Base-by-base conservation (phyloP, 2,329 filamentous ascomycete genomes). In the Epichloe hybrida region DNA sequence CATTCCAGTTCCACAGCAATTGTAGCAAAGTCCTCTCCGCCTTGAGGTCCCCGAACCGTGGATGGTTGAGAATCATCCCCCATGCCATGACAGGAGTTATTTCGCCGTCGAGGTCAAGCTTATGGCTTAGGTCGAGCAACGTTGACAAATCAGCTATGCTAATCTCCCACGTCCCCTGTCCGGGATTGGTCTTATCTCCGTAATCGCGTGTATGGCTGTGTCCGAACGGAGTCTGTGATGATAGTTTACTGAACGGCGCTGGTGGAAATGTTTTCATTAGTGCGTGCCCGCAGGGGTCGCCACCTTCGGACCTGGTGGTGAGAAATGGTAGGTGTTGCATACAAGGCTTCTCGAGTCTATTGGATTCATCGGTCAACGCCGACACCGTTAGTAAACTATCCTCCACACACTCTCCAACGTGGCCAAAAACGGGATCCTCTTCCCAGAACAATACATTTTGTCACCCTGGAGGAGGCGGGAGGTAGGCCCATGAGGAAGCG, bases 11-110 rank as follows among this genome's bases (percentile, higher is more conserved):
- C 86, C 48, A 83, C 81, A 48, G 84, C 81, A 57, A 96, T 73
- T 55, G 72, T 76, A 58, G 77, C 73, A 58, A 95, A 80, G 61
- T 96, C 88, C 39, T 17, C 17, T 17, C 17, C 48, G 70, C 66
- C 15, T 72, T 79, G 56, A 96, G 69, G 57, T 84, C 80, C 5
- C 64, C 63, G 55, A 90, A 81, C 54, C 84, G 74, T 38, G 84
- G 79, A 66, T 93, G 83, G 44, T 74, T 76, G 55, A 88, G 72
- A 47, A 97, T 76, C 69, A 87, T 85, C 47, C 88, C 85, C 81
- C 93, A 91, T 0, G 90, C 90, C 88, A 95, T 95, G 57, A 96
- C 86, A 0, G 93, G 93, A 17, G 91, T 97, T 60, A 97, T 87
- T 68, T 94, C 88, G 49, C 88, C 88, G 54, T 93, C 87, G 2